Evolutionary conservation across 2,329 filamentous ascomycete genomes (phyloP).

Genomic region (Fusarium hainanense): DNA sequence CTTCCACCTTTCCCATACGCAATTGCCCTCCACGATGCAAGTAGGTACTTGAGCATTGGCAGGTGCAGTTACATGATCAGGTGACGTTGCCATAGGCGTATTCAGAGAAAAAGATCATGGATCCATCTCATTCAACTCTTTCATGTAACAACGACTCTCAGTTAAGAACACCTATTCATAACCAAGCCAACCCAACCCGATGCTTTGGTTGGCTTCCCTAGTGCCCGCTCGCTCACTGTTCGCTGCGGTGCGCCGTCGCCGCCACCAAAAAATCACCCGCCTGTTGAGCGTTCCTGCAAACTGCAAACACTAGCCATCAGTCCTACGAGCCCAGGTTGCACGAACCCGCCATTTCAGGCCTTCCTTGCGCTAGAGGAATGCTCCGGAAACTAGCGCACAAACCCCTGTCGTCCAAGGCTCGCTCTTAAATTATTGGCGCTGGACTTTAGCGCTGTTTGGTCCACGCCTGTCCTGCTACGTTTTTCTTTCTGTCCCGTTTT

Average conservation of each 20-base stretch:
- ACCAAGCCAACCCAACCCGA: conserved; percentile 30
- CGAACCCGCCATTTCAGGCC: conserved; percentile 2
- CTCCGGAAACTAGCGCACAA: conserved; percentile 23
- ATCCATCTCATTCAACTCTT: background rate
- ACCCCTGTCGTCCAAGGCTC: conserved; percentile 13
- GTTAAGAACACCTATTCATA: background rate
- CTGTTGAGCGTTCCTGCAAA: conserved; percentile 11
- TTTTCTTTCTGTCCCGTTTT: conserved; percentile 41
- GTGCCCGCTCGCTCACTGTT: conserved; percentile 40
- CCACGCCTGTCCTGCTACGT: conserved; percentile 30
- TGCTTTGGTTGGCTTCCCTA: conserved; percentile 42
- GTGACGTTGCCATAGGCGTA: background rate
- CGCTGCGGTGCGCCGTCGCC: conserved; percentile 21
- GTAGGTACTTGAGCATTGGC: background rate
- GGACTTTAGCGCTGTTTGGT: conserved; percentile 27
- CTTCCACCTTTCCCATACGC: background rate
- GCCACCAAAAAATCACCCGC: conserved; percentile 4
- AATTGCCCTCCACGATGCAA: background rate
- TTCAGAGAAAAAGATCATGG: background rate
- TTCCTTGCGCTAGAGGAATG: conserved; percentile 35
- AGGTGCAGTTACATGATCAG: background rate
- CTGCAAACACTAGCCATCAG: background rate
- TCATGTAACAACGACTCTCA: background rate
- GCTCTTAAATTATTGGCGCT: conserved; percentile 29
- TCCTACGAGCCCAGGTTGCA: background rate